phyloP scores from a whole-genome alignment of 148 eudicot species.

The Simmondsia chinensis region DNA sequence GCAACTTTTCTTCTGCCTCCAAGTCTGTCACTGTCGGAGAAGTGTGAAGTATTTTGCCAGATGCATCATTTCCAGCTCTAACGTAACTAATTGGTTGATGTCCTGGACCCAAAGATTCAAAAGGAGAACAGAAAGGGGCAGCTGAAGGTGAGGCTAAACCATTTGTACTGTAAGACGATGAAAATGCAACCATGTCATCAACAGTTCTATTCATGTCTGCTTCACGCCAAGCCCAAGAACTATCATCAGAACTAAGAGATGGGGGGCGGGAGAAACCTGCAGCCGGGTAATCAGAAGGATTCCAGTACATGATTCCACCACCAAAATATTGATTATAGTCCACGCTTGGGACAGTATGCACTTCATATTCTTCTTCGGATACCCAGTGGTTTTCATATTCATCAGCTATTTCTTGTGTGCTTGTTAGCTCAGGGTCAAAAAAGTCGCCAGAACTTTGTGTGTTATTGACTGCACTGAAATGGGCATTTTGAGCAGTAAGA shows the following conservation, averaged over 20 bases:
- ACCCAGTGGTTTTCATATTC: constrained; percentile 85
- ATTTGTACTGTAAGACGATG: constrained; percentile 87
- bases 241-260: constrained; percentile 96
- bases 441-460: constrained; percentile 64
- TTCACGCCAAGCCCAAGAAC: constrained; percentile 97
- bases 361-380: constrained; percentile 88
- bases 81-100: constrained; percentile 75
- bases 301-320: constrained; percentile 96
- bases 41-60: constrained; percentile 53
- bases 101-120: constrained; percentile 66
- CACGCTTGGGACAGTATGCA: constrained; percentile 60
- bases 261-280: constrained; percentile 89
- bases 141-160: constrained; percentile 90
- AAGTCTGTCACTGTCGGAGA: constrained; percentile 56
- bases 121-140: constrained; percentile 87
- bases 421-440: constrained; percentile 48
- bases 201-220: constrained; percentile 90
- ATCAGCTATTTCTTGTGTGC: constrained; percentile 53
- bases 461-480: constrained; percentile 25
- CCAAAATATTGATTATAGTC: constrained; percentile 95
- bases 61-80: constrained; percentile 66
- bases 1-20: constrained; percentile 51
- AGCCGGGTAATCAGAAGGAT: constrained; percentile 86
- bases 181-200: constrained; percentile 98
- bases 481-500: constrained; percentile 37